Conservation (phyloP, 1,284 basidiomycete species). For the Ustilago hordei region DNA sequence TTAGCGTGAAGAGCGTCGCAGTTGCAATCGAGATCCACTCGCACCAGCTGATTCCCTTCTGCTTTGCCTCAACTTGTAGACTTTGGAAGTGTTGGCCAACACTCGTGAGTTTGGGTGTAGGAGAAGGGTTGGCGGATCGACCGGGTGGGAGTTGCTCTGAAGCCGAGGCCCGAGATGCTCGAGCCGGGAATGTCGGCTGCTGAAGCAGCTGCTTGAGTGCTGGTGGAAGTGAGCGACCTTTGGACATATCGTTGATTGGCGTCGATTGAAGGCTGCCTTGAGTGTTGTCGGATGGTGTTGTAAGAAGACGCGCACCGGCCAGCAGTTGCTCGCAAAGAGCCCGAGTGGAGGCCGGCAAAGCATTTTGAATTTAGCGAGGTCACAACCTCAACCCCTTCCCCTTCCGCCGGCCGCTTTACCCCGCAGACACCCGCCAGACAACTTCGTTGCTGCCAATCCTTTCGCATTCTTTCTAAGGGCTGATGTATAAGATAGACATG, state of each 20-base stretch:
- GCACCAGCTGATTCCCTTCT: constrained; percentile 76
- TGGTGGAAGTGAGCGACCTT: constrained; percentile 64
- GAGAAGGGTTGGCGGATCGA: constrained; percentile 74
- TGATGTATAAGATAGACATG: too few relatives aligned
- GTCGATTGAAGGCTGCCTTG: neutral
- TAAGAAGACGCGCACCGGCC: neutral
- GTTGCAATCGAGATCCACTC: constrained; percentile 89
- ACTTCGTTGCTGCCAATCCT: neutral
- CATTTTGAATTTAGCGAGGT: neutral
- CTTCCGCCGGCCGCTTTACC: constrained; percentile 1
- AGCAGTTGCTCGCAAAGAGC: neutral
- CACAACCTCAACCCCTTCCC: neutral
- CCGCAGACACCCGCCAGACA: neutral
- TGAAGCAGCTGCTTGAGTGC: constrained; percentile 80
- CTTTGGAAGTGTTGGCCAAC: constrained; percentile 72
- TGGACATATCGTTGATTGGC: constrained; percentile 30
- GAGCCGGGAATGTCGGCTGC: constrained; percentile 77
- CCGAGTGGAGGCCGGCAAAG: neutral
- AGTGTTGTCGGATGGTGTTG: too few relatives aligned
- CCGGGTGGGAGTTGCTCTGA: constrained; percentile 51
- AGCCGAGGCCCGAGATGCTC: constrained; percentile 72
- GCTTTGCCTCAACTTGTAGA: constrained; percentile 76
- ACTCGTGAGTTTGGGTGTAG: constrained; percentile 76
- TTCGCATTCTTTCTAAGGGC: neutral
- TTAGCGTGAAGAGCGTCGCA: constrained; percentile 83